Base-by-base conservation (phyloP, 208 protist species). In the Phytomonas sp. region DNA sequence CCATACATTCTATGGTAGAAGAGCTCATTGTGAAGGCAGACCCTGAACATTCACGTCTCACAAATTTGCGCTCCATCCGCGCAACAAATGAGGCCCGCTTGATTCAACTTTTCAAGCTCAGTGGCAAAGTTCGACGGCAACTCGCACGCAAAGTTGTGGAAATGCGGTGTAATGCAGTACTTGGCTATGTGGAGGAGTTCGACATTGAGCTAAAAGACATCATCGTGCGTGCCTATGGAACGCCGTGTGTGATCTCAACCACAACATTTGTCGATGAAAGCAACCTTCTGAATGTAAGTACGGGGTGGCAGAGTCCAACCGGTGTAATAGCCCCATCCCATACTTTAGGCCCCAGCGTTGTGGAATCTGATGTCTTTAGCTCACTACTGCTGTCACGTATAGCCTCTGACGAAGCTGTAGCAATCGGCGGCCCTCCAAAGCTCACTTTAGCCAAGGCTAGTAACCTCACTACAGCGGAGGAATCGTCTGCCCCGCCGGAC, bases 171-270 rank as follows among this genome's bases (percentile, higher is more conserved):
- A 97, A 97, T 65, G 89, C 88, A 12, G 88, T 97, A 30, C 72
- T 97, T 32, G 92, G 92, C n/a, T 94, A 94, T 77, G 79, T 82
- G 64, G 89, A 97, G 71, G 78, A 84, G 71, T 97, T 93, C 69
- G 92, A 97, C 70, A 91, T 97, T 73, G 92, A 97, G 75, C 75
- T 81, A 14, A 89, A 87, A 68, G 85, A 89, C 49, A 94, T 97
- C 76, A 90, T 97, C 67, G 89, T 95, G 23, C 85, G 92, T 12
- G 92, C 89, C 1, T 97, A 95, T 74, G 92, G 92, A n/a, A 97
- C 92, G 6, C 89, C 89, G 29, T 94, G 89, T 63, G 82, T 97
- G 2, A 66, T 96, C n/a, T 92, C 87, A 29, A 61, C 73, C 23
- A 81, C 93, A 29, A 82, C 80, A 71, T 81, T 84, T 77, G 80